Evolutionary conservation across 352 stramenopile genomes (phyloP).

Genomic region (Phytophthora pinifolia): DNA sequence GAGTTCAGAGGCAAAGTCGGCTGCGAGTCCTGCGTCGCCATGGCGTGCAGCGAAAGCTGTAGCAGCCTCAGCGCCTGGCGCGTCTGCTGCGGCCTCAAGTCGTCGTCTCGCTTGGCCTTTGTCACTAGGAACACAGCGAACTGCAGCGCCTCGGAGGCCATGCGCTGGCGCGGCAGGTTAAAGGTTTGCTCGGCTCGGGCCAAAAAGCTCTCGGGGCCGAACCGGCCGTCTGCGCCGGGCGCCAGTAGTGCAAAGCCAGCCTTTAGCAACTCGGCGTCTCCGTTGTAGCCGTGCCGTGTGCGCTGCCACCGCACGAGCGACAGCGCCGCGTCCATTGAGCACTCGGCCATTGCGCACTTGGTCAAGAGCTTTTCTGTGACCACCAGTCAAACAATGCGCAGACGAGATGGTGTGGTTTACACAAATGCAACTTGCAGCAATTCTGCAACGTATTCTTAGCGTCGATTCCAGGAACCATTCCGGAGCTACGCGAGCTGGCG

Average conservation of each 20-base stretch:
- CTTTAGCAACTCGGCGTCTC: constrained; percentile 41
- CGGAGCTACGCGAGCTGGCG: constrained; percentile 6
- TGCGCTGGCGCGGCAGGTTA: constrained; percentile 62
- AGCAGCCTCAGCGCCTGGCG: constrained; percentile 51
- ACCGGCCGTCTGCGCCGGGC: constrained; percentile 16
- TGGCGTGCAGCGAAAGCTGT: constrained; percentile 50
- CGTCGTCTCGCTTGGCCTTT: constrained; percentile 46
- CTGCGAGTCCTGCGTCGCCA: constrained; percentile 31
- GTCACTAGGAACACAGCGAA: constrained; percentile 71
- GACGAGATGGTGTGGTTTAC: constrained; percentile 11
- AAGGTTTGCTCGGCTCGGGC: constrained; percentile 37
- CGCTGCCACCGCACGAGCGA: constrained; percentile 69
- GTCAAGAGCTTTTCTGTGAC: constrained; percentile 9
- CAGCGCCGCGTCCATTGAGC: constrained; percentile 44
- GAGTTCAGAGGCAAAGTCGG: constrained; percentile 60
- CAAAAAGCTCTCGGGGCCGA: constrained; percentile 26
- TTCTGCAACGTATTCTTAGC: neutral
- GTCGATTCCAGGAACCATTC: constrained; percentile 12
- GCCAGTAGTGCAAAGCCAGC: constrained; percentile 38
- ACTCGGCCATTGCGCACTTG: constrained; percentile 12
- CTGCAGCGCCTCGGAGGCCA: constrained; percentile 61
- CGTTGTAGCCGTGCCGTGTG: constrained; percentile 54
- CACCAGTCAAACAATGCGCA: constrained; percentile 11
- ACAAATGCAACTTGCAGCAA: constrained; percentile 19
- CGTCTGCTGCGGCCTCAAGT: constrained; percentile 32